Conservation (phyloP, 129 eudicot genomes). For the Arctium minus region DNA sequence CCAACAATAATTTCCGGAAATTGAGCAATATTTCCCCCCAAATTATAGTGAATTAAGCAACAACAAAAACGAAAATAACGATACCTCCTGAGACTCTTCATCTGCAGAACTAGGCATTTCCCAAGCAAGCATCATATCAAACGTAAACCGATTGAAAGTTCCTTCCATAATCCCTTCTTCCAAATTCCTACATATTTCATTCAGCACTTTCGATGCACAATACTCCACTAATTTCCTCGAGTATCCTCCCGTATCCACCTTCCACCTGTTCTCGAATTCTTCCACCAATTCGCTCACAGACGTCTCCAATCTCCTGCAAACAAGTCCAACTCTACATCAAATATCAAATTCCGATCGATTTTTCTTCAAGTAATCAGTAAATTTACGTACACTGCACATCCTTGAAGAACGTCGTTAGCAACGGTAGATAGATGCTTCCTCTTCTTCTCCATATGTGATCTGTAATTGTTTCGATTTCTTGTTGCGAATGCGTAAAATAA, state of each 20-base stretch:
- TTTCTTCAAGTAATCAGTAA: neutral
- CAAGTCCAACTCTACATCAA: neutral
- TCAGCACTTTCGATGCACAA: conserved; percentile 60
- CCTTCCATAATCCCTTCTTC: conserved; percentile 53
- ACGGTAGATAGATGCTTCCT: conserved; percentile 47
- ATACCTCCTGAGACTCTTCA: conserved; percentile 51
- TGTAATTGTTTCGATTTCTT: neutral
- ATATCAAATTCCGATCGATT: neutral
- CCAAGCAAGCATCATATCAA: conserved; percentile 98
- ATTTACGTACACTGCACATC: conserved; percentile 47
- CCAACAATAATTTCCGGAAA: neutral
- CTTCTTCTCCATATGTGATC: conserved; percentile 22
- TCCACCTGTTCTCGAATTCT: conserved; percentile 62
- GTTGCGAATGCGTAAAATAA: neutral
- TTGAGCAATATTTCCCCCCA: neutral
- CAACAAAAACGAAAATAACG: neutral
- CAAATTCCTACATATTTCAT: conserved; percentile 35
- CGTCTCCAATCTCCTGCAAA: conserved; percentile 48
- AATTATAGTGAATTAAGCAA: neutral
- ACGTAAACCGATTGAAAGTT: conserved; percentile 68
- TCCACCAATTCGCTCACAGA: conserved; percentile 45
- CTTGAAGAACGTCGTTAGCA: conserved; percentile 47
- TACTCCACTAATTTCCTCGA: conserved; percentile 72
- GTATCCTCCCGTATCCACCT: conserved; percentile 50
- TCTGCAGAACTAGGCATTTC: conserved; percentile 53